These are phyloP conservation scores for Ustilago loliicola DNA, from an alignment of 1,284 basidiomycete species.

Conservation along the genomic window DNA sequence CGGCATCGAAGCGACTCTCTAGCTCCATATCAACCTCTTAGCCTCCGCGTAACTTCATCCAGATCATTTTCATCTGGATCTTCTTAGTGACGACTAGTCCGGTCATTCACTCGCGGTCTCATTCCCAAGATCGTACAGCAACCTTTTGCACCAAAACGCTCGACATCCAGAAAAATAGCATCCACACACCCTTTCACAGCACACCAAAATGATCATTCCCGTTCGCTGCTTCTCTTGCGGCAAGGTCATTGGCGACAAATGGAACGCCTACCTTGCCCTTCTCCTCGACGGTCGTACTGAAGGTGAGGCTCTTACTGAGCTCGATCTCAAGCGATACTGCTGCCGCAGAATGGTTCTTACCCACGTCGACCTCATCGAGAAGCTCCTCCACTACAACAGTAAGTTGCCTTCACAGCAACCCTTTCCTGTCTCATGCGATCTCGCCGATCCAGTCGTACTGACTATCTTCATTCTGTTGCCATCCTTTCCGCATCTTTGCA, in stretches of 20 bases:
- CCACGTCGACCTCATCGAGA: slow-evolving; percentile 96
- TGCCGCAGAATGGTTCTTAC: slow-evolving; percentile 97
- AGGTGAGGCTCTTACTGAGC: slow-evolving; percentile 90
- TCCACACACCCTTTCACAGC: neutral
- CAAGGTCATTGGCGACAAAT: slow-evolving; percentile 70
- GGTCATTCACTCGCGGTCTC: neutral
- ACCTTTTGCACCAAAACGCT: neutral
- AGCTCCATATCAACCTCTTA: neutral
- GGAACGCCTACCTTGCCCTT: slow-evolving; percentile 68
- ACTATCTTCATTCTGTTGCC: neutral
- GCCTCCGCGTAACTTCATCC: neutral
- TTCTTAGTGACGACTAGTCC: neutral
- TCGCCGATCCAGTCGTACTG: neutral
- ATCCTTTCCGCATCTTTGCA: neutral
- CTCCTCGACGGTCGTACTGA: slow-evolving; percentile 67
- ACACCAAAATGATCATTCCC: slow-evolving; percentile 63
- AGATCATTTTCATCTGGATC: neutral
- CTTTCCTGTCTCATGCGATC: neutral
- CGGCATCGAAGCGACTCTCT: neutral
- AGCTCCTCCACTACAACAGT: slow-evolving; percentile 96
- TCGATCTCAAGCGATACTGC: slow-evolving; percentile 93
- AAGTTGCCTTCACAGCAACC: slow-evolving; percentile 70
- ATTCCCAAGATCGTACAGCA: neutral
- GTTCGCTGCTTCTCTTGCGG: slow-evolving; percentile 70
- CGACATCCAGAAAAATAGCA: too few relatives aligned